phyloP scores from a whole-genome alignment of 352 stramenopile genomes.

The Globisporangium abappressorium region DNA sequence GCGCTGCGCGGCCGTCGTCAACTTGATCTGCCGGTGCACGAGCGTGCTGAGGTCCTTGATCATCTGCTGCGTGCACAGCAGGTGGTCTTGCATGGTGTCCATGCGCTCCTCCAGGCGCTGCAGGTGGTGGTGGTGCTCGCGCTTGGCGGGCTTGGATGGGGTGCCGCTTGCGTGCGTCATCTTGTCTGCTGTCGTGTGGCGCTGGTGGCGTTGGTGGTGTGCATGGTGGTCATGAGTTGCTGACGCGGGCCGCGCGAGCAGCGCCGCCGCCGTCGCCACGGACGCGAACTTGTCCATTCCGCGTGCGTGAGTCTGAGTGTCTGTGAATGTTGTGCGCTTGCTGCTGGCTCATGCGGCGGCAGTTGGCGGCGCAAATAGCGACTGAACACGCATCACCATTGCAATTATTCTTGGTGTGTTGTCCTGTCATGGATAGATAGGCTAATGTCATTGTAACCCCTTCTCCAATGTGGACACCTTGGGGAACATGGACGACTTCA shows the following conservation, averaged over 20 bases:
- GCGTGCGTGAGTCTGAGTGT: neutral
- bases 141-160: neutral
- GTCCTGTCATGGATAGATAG: neutral
- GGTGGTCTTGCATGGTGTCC: constrained; percentile 37
- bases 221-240: neutral
- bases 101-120: constrained; percentile 41
- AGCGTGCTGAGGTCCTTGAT: constrained; percentile 42
- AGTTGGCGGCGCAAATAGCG: neutral
- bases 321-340: too few species aligned
- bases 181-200: neutral
- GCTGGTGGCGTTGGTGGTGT: neutral
- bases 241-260: constrained; percentile 7
- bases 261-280: constrained; percentile 9
- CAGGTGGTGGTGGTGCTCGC: constrained; percentile 16
- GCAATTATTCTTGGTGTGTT: neutral
- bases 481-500: neutral
- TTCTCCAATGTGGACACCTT: neutral
- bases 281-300: constrained; percentile 18
- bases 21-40: constrained; percentile 50
- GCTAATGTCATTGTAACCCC: neutral
- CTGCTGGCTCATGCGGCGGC: neutral
- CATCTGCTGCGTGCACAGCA: constrained; percentile 44
- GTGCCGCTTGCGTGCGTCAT: neutral
- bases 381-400: neutral
- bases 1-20: constrained; percentile 25